Evolutionary conservation across 2,329 filamentous ascomycete species (phyloP).

Genomic region (Verticillium nubilum): DNA sequence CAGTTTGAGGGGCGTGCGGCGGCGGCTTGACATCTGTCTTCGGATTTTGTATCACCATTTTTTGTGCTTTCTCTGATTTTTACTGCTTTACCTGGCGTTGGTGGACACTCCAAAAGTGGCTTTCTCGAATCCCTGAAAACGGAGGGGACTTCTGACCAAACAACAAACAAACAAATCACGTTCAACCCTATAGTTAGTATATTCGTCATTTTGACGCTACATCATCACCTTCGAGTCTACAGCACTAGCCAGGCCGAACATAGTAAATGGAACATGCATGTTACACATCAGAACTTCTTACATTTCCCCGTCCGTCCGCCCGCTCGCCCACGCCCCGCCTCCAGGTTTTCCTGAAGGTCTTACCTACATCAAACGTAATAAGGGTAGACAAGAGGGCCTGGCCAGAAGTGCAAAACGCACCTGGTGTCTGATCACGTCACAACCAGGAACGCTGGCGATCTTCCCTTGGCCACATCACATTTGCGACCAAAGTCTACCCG

Average conservation of each 20-base stretch:
- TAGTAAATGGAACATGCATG: neutral
- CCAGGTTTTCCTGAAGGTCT: neutral
- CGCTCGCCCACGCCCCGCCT: neutral
- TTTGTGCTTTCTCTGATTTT: neutral
- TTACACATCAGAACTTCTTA: neutral
- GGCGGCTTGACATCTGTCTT: neutral
- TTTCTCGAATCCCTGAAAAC: neutral
- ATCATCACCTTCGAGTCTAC: neutral
- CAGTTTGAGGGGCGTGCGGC: neutral
- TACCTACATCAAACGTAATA: neutral
- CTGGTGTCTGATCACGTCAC: neutral
- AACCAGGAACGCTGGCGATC: neutral
- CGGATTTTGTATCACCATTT: neutral
- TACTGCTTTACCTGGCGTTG: neutral
- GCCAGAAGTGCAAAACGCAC: neutral
- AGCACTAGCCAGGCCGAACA: neutral
- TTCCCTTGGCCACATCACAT: neutral
- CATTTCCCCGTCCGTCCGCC: neutral
- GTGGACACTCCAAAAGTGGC: neutral
- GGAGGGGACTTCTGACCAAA: neutral
- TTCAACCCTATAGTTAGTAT: neutral
- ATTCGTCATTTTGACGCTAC: neutral
- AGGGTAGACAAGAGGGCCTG: neutral
- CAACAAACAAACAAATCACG: neutral
- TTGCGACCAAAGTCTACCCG: neutral